Percentiles rank a stretch among this genome's conserved stretches.
These are phyloP conservation scores for Aspergillus transmontanensis DNA, from an alignment of 2,329 filamentous ascomycete species.

Conservation along the genomic window DNA sequence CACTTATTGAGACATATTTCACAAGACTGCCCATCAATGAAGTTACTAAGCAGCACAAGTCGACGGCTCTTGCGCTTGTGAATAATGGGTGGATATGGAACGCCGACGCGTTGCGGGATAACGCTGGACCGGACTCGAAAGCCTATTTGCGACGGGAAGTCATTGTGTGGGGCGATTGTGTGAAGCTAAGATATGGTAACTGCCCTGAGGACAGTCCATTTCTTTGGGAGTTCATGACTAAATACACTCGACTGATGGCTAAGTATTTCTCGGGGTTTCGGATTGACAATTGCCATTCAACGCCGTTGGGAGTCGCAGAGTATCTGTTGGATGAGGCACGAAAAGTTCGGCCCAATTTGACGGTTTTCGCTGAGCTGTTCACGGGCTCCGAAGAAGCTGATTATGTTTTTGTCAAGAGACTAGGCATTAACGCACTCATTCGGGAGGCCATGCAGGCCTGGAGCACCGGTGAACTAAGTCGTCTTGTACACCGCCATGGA, in stretches of 20 bases:
- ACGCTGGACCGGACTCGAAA: conserved; percentile 83
- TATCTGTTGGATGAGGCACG: conserved; percentile 94
- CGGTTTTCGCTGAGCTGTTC: conserved; percentile 93
- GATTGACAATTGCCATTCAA: conserved; percentile 98
- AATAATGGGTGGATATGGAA: conserved; percentile 99
- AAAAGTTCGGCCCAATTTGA: conserved; percentile 80
- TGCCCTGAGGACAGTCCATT: conserved; percentile 83
- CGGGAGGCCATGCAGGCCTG: conserved; percentile 98
- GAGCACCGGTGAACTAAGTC: conserved; percentile 89
- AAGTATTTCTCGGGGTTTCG: conserved; percentile 95
- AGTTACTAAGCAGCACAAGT: conserved; percentile 73
- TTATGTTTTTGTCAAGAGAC: conserved; percentile 89
- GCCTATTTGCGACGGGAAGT: conserved; percentile 96
- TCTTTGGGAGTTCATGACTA: conserved; percentile 94
- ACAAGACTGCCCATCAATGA: conserved; percentile 82
- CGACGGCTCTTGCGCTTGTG: conserved; percentile 76
- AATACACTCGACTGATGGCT: conserved; percentile 87
- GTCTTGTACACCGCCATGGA: conserved; percentile 89
- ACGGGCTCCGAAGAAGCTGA: conserved; percentile 95
- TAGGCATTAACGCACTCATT: conserved; percentile 89
- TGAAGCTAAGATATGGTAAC: conserved; percentile 88
- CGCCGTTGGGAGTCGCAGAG: conserved; percentile 89
- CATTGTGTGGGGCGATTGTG: conserved; percentile 98
- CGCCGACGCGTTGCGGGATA: conserved; percentile 89
- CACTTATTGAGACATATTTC: conserved; percentile 92